Base-by-base conservation (phyloP, 805 yeast species). In the Myxozyma kluyveri region DNA sequence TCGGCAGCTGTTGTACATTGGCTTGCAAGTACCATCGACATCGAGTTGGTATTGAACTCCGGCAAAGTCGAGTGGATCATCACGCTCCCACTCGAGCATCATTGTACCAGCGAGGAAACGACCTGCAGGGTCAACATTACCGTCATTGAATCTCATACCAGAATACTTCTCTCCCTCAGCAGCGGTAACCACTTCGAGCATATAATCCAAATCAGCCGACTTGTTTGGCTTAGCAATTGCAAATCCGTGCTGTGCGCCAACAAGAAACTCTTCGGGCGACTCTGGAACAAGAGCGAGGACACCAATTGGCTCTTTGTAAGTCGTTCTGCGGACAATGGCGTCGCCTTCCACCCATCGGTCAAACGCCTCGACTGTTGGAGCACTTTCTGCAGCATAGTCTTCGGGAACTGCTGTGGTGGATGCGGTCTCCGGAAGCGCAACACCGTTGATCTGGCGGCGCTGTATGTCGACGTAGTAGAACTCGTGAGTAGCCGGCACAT, bases 101-200 rank as follows among this genome's bases (percentile, higher is more conserved):
- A 89, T 89, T 19, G 90, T 74, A 1, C 96, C 96, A 45, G 86
- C 80, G 78, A 86, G 84, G 45, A 88, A 76, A 56, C 83, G 76
- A 0, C 96, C 96, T 63, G 79, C 71, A 2, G 86, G 84, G 54
- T 87, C 89, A 37, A 88, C 78, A 42, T 80, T 77, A 0, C 96
- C 96, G 65, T 89, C 97, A 63, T 89, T 89, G 38, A 93, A 84
- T 62, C 89, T 73, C 65, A 66, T 41, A 67, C 72, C 50, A 45
- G 67, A 67, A 29, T 64, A 65, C 52, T 67, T 58, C 18, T 67
- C 60, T 1, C 65, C 66, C n/a, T 69, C 56, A 7, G 37, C 49
- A 12, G 55, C 60, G 38, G 50, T 47, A 6, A 57, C 65, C 14
- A 43, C 40, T 18, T 21, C 41, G 12, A 29, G 14, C 29, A 37